Conservation (phyloP, 441 rosid genomes). For the Erodium moschatum region DNA sequence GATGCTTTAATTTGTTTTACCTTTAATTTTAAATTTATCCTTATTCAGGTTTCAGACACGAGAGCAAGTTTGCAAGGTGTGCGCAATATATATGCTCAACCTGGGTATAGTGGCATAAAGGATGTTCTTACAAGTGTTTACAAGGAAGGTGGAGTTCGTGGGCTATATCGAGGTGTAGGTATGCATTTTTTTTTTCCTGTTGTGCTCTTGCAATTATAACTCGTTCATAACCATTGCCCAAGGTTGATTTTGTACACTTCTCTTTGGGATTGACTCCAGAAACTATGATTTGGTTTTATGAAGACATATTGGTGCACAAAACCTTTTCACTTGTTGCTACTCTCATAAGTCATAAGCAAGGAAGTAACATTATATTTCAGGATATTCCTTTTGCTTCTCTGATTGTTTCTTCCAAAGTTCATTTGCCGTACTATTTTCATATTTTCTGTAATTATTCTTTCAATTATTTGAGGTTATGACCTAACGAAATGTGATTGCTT, state of each 20-base stretch:
- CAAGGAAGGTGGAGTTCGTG: conserved; percentile 75
- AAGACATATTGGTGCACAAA: neutral
- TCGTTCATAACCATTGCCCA: neutral
- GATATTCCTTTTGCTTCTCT: too few species aligned
- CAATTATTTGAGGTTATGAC: neutral
- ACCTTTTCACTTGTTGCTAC: too few species aligned
- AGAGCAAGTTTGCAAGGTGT: conserved; percentile 29
- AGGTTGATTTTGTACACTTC: neutral
- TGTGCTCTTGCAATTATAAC: neutral
- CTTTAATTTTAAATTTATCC: conserved; percentile 14
- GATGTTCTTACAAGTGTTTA: conserved; percentile 66
- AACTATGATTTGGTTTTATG: neutral
- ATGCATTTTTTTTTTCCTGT: conserved; percentile 21
- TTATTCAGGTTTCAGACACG: conserved; percentile 44
- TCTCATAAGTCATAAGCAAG: too few species aligned
- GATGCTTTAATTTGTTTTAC: conserved; percentile 11
- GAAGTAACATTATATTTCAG: too few species aligned
- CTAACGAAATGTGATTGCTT: conserved; percentile 15
- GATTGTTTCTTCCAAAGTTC: neutral
- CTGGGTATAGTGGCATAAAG: conserved; percentile 59
- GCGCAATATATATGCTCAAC: conserved; percentile 36
- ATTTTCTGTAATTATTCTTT: neutral
- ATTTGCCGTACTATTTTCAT: neutral
- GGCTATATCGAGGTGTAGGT: conserved; percentile 84
- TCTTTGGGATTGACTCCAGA: neutral